Percentiles rank a stretch among this genome's conserved stretches.
These are phyloP conservation scores for Eucalyptus lansdowneana DNA, from an alignment of 345 rosid genomes.

Conservation along the genomic window DNA sequence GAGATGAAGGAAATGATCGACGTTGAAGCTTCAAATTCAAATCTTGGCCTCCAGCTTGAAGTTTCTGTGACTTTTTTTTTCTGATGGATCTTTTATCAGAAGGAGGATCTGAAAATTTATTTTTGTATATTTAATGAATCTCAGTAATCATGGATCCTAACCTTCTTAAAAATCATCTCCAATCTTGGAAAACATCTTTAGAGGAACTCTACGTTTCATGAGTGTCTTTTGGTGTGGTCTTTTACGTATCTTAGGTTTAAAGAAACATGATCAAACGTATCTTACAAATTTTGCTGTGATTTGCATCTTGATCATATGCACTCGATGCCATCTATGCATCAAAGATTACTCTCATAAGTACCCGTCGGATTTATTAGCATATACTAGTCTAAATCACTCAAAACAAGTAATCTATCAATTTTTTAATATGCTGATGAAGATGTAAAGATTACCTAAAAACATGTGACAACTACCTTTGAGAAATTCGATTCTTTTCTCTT, in stretches of 20 bases:
- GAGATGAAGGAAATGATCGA: not conserved
- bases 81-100: not conserved
- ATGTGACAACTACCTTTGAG: accelerated
- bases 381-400: not conserved
- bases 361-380: not conserved
- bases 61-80: not conserved
- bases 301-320: not conserved
- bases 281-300: not conserved
- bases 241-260: not conserved
- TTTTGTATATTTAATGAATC: not conserved
- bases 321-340: not conserved
- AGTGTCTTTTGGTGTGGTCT: not conserved
- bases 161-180: not conserved
- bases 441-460: not conserved
- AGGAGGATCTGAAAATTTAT: not conserved
- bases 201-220: not conserved
- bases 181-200: not conserved
- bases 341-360: not conserved
- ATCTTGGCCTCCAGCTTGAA: not conserved
- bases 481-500: not conserved
- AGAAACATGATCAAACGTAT: not conserved
- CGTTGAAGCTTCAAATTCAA: not conserved
- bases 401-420: not conserved
- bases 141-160: not conserved
- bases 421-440: accelerated